Base-by-base conservation (phyloP, 164 flowering plant genomes). In the Vitis cinerea region DNA sequence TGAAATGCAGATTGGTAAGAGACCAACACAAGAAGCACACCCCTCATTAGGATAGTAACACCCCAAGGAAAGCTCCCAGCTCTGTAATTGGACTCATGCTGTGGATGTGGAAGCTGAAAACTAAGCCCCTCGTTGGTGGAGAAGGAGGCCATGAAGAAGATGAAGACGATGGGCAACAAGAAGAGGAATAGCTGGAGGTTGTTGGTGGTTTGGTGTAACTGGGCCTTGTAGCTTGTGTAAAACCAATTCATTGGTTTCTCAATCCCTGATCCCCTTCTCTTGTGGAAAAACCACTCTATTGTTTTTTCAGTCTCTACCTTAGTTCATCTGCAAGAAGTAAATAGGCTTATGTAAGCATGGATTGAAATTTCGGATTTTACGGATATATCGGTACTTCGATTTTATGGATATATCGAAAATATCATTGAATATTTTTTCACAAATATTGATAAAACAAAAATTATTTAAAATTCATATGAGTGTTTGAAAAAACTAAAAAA, bases 1-100 rank as follows among this genome's bases (percentile, higher is more conserved):
- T 85, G 87, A 59, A 83, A 80, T 0, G 85, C 80, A 12, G 91
- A 87, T 47, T 86, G 88, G 66, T 85, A 88, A 56, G 85, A 89
- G 48, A 91, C 74, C 86, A 89, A 68, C 56, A 87, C 67, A 70
- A 87, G 52, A 15, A 91, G 77, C 71, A 87, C 27, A 23, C 27
- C 53, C 72, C 81, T 74, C 65, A 86, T 69, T 77, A 90, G 57
- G 19, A 74, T 27, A 1, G 86, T 89, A 23, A 89, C 80, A 9
- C 87, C 87, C 91, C 90, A 88, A 0, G 94, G 91, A 7, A 78
- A 83, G 53, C 81, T 71, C 58, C 83, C 81, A 8, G 62, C 74
- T 11, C 68, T 67, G 51, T 64, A 69, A 27, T 49, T 48, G 1
- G 72, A 59, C 19, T 61, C 75, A 2, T 63, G 73, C 52, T 65